phyloP scores from a whole-genome alignment of 805 yeast genomes.

The Schwanniomyces polymorphus region DNA sequence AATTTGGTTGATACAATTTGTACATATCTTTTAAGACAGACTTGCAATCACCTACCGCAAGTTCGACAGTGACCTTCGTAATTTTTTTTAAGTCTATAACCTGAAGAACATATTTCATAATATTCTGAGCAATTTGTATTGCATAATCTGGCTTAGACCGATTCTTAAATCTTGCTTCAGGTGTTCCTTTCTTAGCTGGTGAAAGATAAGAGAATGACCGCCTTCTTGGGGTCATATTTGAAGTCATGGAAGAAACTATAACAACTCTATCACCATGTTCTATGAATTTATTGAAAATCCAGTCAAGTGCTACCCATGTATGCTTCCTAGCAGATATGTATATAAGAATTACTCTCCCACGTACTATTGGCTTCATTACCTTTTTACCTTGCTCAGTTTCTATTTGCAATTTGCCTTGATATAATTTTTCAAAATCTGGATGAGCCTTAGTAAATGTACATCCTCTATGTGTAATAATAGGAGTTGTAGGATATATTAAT shows the following conservation, averaged over 20 bases:
- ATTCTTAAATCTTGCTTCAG: conserved; percentile 31
- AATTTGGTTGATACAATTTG: conserved; percentile 58
- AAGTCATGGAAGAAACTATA: conserved; percentile 53
- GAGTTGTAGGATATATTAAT: conserved; percentile 36
- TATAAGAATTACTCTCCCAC: conserved; percentile 56
- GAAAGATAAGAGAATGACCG: conserved; percentile 8
- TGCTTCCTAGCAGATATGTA: conserved; percentile 71
- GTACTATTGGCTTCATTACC: conserved; percentile 38
- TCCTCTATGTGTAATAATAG: conserved; percentile 41
- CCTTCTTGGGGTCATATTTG: conserved; percentile 6
- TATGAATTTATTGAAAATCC: conserved; percentile 54
- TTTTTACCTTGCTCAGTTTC: conserved; percentile 8
- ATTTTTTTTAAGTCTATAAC: conserved; percentile 46
- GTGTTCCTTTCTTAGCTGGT: conserved; percentile 21
- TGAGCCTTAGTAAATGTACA: conserved; percentile 49
- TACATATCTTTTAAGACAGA: conserved; percentile 59
- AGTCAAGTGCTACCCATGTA: conserved; percentile 83
- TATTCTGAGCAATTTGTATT: conserved; percentile 44
- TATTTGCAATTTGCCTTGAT: conserved; percentile 33
- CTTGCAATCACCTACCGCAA: conserved; percentile 58
- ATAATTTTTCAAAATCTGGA: conserved; percentile 46
- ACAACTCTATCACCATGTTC: conserved; percentile 69
- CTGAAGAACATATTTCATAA: conserved; percentile 53
- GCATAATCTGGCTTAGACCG: conserved; percentile 49
- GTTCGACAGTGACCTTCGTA: conserved; percentile 56